Evolutionary conservation across 2,329 filamentous ascomycete genomes (phyloP).

Genomic region (Fusarium euwallaceae): DNA sequence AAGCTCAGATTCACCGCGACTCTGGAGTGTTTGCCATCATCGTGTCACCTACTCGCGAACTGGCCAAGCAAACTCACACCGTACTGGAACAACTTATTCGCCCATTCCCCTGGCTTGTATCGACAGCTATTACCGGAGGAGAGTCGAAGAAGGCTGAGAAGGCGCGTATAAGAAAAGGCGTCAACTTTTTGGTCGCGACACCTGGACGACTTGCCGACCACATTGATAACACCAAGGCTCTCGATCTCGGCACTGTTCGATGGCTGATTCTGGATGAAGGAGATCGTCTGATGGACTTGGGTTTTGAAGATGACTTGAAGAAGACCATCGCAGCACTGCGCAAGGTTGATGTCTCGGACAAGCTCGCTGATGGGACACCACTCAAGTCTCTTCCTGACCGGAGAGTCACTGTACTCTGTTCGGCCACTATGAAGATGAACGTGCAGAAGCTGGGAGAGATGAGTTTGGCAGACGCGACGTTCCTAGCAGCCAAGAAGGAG

Average conservation of each 20-base stretch:
- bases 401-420: slow-evolving; percentile 90
- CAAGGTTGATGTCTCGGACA: slow-evolving; percentile 69
- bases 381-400: slow-evolving; percentile 78
- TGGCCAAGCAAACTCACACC: slow-evolving; percentile 92
- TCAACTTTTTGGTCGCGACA: slow-evolving; percentile 96
- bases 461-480: slow-evolving; percentile 91
- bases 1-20: slow-evolving; percentile 79
- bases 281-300: slow-evolving; percentile 97
- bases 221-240: slow-evolving; percentile 88
- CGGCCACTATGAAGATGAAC: slow-evolving; percentile 97
- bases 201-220: slow-evolving; percentile 93
- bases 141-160: slow-evolving; percentile 86
- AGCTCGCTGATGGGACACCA: slow-evolving; percentile 68
- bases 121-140: slow-evolving; percentile 82
- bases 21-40: slow-evolving; percentile 94
- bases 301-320: slow-evolving; percentile 94
- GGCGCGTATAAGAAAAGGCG: slow-evolving; percentile 89
- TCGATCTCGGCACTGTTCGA: slow-evolving; percentile 88
- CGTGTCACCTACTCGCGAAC: slow-evolving; percentile 91
- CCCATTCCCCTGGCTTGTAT: slow-evolving; percentile 95
- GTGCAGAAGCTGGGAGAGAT: slow-evolving; percentile 95
- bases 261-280: slow-evolving; percentile 98
- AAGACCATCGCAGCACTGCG: slow-evolving; percentile 87
- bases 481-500: slow-evolving; percentile 78
- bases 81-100: slow-evolving; percentile 88